These are phyloP conservation scores for Suillus discolor DNA, from an alignment of 768 basidiomycete species.

Conservation along the genomic window DNA sequence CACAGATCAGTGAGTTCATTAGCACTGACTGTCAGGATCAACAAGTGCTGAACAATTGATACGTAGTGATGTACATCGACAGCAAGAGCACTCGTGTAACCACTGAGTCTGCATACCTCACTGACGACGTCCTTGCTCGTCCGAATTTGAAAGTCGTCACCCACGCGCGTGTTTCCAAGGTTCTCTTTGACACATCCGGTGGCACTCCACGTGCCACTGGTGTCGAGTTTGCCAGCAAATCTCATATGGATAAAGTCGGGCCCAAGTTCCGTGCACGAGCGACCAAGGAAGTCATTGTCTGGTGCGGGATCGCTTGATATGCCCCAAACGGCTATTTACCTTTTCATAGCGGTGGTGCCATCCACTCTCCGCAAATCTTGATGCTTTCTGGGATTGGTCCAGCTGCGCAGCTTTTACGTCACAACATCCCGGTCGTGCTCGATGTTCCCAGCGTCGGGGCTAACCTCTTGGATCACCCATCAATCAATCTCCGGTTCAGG, in stretches of 20 bases:
- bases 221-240: conserved; percentile 55
- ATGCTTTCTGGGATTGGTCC: conserved; percentile 82
- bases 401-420: conserved; percentile 49
- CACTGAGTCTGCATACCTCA: conserved; percentile 68
- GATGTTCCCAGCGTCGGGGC: conserved; percentile 77
- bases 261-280: conserved; percentile 49
- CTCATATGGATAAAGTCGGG: conserved; percentile 26
- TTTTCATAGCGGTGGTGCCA: conserved; percentile 52
- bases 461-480: conserved; percentile 71
- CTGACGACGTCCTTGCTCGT: conserved; percentile 59
- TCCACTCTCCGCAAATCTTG: conserved; percentile 69
- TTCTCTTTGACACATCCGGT: conserved; percentile 52
- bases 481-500: conserved; percentile 52
- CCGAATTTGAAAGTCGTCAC: conserved; percentile 67
- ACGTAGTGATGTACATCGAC: conserved; percentile 68
- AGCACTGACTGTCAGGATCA: conserved; percentile 11
- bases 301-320: conserved; percentile 41
- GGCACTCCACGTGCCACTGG: conserved; percentile 53
- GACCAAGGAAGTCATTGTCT: conserved; percentile 60
- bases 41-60: conserved; percentile 10
- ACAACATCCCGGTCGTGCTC: conserved; percentile 55
- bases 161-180: conserved; percentile 55
- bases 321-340: neutral
- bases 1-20: conserved; percentile 42
- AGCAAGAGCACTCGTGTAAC: conserved; percentile 55